Evolutionary conservation across 805 yeast genomes (phyloP).

Genomic region (Candida chauliodis): DNA sequence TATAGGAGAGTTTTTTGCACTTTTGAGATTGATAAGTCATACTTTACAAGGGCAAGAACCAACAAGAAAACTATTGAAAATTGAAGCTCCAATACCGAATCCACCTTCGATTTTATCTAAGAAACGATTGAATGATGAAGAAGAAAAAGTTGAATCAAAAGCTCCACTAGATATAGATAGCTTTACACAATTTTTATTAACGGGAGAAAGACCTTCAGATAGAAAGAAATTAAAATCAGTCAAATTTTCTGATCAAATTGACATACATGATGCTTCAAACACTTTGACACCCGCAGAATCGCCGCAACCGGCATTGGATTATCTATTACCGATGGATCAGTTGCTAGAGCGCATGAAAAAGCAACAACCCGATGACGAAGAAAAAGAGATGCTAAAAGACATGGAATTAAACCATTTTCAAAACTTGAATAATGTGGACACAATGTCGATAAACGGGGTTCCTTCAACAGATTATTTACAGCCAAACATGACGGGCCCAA

Average conservation of each 20-base stretch:
- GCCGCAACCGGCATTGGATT: slow-evolving; percentile 43
- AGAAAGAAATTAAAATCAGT: slow-evolving; percentile 53
- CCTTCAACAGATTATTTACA: slow-evolving; percentile 44
- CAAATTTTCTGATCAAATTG: slow-evolving; percentile 67
- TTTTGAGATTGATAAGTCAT: slow-evolving; percentile 76
- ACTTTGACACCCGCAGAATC: slow-evolving; percentile 18
- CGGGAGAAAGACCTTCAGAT: slow-evolving; percentile 68
- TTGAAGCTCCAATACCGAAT: slow-evolving; percentile 63
- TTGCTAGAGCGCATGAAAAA: slow-evolving; percentile 43
- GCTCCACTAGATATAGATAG: slow-evolving; percentile 72
- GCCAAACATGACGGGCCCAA: slow-evolving; percentile 48
- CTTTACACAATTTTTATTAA: slow-evolving; percentile 77
- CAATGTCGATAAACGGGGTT: slow-evolving; percentile 68
- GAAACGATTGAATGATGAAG: slow-evolving; percentile 49
- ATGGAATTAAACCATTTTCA: slow-evolving; percentile 72
- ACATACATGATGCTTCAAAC: slow-evolving; percentile 27
- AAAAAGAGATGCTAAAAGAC: slow-evolving; percentile 66
- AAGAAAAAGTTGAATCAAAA: slow-evolving; percentile 22
- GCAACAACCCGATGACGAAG: slow-evolving; percentile 49
- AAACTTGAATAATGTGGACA: slow-evolving; percentile 69
- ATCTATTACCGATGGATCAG: slow-evolving; percentile 76
- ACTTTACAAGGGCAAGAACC: slow-evolving; percentile 55
- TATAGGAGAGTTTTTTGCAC: slow-evolving; percentile 88
- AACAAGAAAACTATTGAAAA: slow-evolving; percentile 47
- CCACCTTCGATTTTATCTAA: slow-evolving; percentile 76